Percentiles rank a stretch among this genome's conserved stretches.
Conservation (phyloP, 2,329 filamentous ascomycete genomes). For the Colletotrichum sidae region DNA sequence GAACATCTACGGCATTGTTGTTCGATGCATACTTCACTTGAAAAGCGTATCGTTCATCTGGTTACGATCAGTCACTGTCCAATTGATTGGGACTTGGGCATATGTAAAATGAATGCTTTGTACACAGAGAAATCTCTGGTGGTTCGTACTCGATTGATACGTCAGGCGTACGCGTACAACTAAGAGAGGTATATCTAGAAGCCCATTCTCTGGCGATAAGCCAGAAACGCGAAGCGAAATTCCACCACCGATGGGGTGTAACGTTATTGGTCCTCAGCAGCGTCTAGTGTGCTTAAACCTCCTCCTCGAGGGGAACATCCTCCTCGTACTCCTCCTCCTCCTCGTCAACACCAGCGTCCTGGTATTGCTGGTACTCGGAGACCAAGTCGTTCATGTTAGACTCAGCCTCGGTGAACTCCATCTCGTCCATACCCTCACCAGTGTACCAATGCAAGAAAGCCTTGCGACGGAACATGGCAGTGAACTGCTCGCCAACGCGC, state of each 20-base stretch:
- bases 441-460: conserved; percentile 99
- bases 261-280: conserved; percentile 1
- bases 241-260: conserved; percentile 27
- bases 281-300: conserved; percentile 56
- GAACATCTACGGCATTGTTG: too few relatives aligned
- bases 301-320: conserved; percentile 82
- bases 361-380: conserved; percentile 99
- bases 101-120: neutral
- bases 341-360: conserved; percentile 97
- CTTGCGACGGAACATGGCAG: conserved; percentile 99
- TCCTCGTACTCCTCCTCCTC: conserved; percentile 96
- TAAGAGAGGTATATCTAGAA: conserved; percentile 55
- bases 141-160: conserved; percentile 47
- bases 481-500: conserved; percentile 99
- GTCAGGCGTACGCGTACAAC: conserved; percentile 47
- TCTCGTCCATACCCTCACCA: conserved; percentile 99
- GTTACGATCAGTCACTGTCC: too few relatives aligned
- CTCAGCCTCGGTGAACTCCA: conserved; percentile 99
- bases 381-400: conserved; percentile 99
- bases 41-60: too few relatives aligned
- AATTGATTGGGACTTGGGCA: neutral
- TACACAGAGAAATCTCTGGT: conserved; percentile 40
- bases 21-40: neutral
- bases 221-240: conserved; percentile 43
- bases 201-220: conserved; percentile 43